These are phyloP conservation scores for Jacaranda copaia DNA, from an alignment of 257 asterid species.

Conservation along the genomic window DNA sequence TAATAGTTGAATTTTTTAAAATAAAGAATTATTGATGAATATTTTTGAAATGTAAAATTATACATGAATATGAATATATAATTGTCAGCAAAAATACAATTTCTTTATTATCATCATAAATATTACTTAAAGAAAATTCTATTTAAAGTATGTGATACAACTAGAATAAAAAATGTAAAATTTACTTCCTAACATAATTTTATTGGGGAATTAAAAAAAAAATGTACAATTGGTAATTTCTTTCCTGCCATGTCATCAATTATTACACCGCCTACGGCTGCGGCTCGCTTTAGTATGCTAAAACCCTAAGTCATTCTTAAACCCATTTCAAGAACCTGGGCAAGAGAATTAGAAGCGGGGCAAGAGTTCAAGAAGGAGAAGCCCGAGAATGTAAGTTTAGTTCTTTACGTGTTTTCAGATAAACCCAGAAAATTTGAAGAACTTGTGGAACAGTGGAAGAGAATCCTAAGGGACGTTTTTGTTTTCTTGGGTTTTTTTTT, in stretches of 20 bases:
- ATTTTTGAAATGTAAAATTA: too few relatives aligned
- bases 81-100: too few relatives aligned
- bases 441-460: constrained; percentile 1
- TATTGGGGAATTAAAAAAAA: too few relatives aligned
- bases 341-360: neutral
- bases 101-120: too few relatives aligned
- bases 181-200: too few relatives aligned
- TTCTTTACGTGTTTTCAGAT: neutral
- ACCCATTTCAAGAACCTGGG: constrained; percentile 26
- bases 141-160: too few relatives aligned
- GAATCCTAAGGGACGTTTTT: neutral
- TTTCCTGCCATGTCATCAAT: neutral
- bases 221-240: too few relatives aligned
- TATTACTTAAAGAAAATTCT: too few relatives aligned
- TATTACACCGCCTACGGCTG: neutral
- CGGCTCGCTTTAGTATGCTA: constrained; percentile 22
- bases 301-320: constrained; percentile 47
- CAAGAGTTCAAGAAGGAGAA: neutral
- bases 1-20: too few relatives aligned
- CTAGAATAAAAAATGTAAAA: too few relatives aligned
- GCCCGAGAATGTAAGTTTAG: constrained; percentile 20
- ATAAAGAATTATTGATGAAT: too few relatives aligned
- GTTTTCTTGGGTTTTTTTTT: neutral
- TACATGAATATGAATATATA: too few relatives aligned
- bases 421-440: neutral